Percentiles rank a stretch among this genome's conserved stretches.
phyloP scores from a whole-genome alignment of 306 rosid species.

The Quercus agrifolia region DNA sequence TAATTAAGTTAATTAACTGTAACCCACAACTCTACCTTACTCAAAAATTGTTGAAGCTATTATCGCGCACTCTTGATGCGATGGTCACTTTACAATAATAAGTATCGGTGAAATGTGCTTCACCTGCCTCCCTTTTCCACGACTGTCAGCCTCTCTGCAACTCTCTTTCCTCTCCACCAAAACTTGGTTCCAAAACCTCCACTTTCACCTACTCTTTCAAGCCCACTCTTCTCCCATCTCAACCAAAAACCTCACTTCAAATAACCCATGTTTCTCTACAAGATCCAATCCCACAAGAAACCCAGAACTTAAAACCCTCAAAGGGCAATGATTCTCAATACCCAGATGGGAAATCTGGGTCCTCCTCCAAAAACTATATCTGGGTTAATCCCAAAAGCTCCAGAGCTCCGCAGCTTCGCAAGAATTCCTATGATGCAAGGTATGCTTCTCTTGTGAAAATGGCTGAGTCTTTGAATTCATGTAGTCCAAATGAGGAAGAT shows the following conservation, averaged over 20 bases:
- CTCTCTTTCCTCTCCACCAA: constrained; percentile 25
- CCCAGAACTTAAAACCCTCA: constrained; percentile 17
- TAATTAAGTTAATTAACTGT: no score
- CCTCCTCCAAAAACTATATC: constrained; percentile 44
- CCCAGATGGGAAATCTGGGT: constrained; percentile 36
- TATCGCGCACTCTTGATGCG: no score
- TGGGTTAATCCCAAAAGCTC: constrained; percentile 95
- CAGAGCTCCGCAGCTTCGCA: constrained; percentile 65
- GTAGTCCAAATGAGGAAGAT: constrained; percentile 36
- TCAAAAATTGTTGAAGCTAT: no score
- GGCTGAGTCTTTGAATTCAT: constrained; percentile 57
- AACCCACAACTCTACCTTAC: no score
- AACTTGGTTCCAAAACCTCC: constrained; percentile 18
- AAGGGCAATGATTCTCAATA: constrained; percentile 8
- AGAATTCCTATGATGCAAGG: constrained; percentile 58
- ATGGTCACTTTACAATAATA: no score
- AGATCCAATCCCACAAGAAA: constrained; percentile 34
- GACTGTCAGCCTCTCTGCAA: constrained; percentile 36
- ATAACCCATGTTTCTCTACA: constrained; percentile 56
- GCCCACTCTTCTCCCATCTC: constrained; percentile 20
- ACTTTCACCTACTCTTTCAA: constrained; percentile 16
- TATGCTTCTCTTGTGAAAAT: constrained; percentile 42
- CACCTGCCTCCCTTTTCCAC: constrained; percentile 55
- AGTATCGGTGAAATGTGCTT: background rate
- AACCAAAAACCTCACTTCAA: constrained; percentile 40